Conservation (phyloP, 805 yeast species). For the Sugiyamaella marilandica region DNA sequence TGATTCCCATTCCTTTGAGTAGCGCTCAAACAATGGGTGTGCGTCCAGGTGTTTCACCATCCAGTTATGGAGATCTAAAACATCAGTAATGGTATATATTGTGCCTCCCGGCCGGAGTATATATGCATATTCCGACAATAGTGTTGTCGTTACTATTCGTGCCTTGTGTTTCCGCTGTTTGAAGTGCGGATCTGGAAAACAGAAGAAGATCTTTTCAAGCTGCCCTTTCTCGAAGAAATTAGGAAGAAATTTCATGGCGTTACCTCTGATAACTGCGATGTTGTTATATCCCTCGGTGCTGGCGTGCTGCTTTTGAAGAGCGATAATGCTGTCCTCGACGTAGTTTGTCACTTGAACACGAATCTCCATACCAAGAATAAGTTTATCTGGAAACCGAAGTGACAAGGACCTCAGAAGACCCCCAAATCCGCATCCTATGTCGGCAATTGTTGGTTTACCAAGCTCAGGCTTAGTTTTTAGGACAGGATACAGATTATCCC, state of each 20-base stretch:
- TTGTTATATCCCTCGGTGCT: slow-evolving; percentile 57
- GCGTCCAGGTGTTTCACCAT: slow-evolving; percentile 88
- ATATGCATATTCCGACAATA: slow-evolving; percentile 88
- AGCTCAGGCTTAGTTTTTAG: slow-evolving; percentile 49
- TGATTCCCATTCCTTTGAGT: slow-evolving; percentile 71
- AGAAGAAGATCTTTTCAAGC: slow-evolving; percentile 87
- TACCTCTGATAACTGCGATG: slow-evolving; percentile 85
- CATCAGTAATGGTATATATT: slow-evolving; percentile 93
- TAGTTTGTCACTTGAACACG: slow-evolving; percentile 96
- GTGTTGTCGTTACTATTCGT: slow-evolving; percentile 84
- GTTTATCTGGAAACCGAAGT: slow-evolving; percentile 64
- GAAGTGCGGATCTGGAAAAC: slow-evolving; percentile 99
- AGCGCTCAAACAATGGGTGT: slow-evolving; percentile 87
- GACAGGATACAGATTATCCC: slow-evolving; percentile 75
- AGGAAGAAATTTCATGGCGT: slow-evolving; percentile 96
- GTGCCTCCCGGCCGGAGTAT: slow-evolving; percentile 83
- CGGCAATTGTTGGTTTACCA: slow-evolving; percentile 56
- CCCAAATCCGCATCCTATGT: slow-evolving; percentile 97
- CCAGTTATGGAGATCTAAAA: slow-evolving; percentile 89
- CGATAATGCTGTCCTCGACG: slow-evolving; percentile 91
- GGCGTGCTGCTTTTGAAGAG: slow-evolving; percentile 59
- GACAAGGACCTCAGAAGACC: slow-evolving; percentile 80
- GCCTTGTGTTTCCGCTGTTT: slow-evolving; percentile 97
- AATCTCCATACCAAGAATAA: slow-evolving; percentile 93
- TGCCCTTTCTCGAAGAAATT: slow-evolving; percentile 84